These are phyloP conservation scores for Nigrospora sphaerica DNA, from an alignment of 2,329 filamentous ascomycete genomes.

Conservation along the genomic window DNA sequence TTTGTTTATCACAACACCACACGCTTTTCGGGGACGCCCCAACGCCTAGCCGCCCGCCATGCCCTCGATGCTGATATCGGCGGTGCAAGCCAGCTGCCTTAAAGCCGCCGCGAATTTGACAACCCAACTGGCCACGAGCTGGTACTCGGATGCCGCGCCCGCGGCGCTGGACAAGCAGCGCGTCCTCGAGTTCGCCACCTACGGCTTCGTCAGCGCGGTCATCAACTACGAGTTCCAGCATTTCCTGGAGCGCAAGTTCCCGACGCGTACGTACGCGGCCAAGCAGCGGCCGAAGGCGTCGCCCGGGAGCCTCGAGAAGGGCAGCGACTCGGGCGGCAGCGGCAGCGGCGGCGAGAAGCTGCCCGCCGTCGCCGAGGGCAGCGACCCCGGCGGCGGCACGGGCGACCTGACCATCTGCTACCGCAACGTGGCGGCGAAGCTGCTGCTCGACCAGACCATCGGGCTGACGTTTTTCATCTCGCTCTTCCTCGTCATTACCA, in stretches of 20 bases:
- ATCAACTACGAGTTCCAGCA: slow-evolving; percentile 27
- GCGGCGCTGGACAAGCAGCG: slow-evolving; percentile 22
- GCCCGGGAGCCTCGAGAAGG: slow-evolving; percentile 4
- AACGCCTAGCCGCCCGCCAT: background rate
- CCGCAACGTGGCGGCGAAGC: slow-evolving; percentile 24
- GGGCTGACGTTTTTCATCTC: slow-evolving; percentile 25
- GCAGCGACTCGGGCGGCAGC: slow-evolving; percentile 1
- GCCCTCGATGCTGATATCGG: slow-evolving; percentile 7
- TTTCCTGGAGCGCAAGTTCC: slow-evolving; percentile 26
- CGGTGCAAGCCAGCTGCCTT: slow-evolving; percentile 7
- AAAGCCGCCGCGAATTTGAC: slow-evolving; percentile 8
- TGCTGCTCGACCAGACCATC: slow-evolving; percentile 28
- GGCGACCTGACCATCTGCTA: slow-evolving; percentile 16
- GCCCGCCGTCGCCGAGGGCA: slow-evolving; percentile 7
- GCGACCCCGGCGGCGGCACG: too few relatives aligned
- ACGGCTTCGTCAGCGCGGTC: slow-evolving; percentile 25
- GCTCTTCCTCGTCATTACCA: slow-evolving; percentile 27
- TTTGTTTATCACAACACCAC: too few relatives aligned
- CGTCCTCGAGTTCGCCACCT: slow-evolving; percentile 26
- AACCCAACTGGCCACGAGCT: slow-evolving; percentile 6
- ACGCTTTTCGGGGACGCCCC: too few relatives aligned
- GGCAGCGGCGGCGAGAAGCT: slow-evolving; percentile 4
- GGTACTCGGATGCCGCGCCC: slow-evolving; percentile 2
- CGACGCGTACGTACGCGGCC: slow-evolving; percentile 14
- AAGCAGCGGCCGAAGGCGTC: slow-evolving; percentile 7